Conservation (phyloP, 106 monocot species). For the Phalaenopsis aphrodite region DNA sequence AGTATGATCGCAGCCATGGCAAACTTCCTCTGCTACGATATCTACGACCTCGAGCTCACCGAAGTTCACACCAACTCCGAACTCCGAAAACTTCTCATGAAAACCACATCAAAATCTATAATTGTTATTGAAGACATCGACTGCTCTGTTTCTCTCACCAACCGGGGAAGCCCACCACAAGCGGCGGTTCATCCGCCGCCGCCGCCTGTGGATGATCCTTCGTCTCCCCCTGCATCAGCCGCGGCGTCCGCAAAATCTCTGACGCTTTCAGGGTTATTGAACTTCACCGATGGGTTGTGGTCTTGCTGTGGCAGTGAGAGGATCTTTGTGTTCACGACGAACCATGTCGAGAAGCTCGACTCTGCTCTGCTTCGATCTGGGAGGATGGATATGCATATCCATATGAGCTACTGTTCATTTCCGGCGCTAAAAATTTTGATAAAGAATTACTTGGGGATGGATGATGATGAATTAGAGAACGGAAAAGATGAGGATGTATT, state of each 20-base stretch:
- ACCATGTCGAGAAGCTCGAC: constrained; percentile 66
- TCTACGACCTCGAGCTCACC: constrained; percentile 86
- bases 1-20: constrained; percentile 95
- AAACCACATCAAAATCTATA: constrained; percentile 74
- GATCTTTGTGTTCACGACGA: constrained; percentile 80
- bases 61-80: constrained; percentile 77
- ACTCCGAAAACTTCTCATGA: constrained; percentile 79
- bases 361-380: constrained; percentile 67
- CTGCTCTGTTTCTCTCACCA: constrained; percentile 57
- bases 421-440: constrained; percentile 59
- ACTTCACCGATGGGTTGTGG: constrained; percentile 84
- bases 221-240: background rate
- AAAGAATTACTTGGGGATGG: constrained; percentile 53
- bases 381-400: constrained; percentile 86
- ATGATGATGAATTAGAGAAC: constrained; percentile 8
- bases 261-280: constrained; percentile 71
- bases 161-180: constrained; percentile 1
- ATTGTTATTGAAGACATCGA: constrained; percentile 96
- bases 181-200: background rate
- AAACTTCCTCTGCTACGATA: constrained; percentile 71
- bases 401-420: constrained; percentile 68
- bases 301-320: constrained; percentile 83
- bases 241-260: constrained; percentile 13
- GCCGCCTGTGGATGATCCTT: background rate
- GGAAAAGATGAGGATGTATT: constrained; percentile 1